phyloP scores from a whole-genome alignment of 2,329 filamentous ascomycete species.

The Monilinia vaccinii-corymbosi region DNA sequence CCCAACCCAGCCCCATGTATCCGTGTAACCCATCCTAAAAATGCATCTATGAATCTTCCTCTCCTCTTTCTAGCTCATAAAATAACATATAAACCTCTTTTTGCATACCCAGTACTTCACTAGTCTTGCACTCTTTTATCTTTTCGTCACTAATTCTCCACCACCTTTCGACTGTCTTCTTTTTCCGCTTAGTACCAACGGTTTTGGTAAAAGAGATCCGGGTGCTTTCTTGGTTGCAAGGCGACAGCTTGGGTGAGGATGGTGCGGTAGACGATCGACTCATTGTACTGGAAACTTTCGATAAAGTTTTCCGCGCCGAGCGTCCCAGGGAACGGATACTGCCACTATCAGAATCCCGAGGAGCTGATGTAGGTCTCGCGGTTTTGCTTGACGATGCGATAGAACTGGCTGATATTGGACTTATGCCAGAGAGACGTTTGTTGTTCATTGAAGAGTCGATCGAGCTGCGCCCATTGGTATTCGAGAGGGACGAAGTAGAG shows the following conservation, averaged over 20 bases:
- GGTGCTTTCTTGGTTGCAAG: neutral
- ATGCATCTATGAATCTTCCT: constrained; percentile 13
- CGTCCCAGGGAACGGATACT: constrained; percentile 49
- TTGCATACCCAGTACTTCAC: constrained; percentile 86
- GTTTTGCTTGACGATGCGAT: constrained; percentile 14
- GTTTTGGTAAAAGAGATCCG: constrained; percentile 12
- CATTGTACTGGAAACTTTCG: constrained; percentile 28
- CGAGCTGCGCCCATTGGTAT: constrained; percentile 14
- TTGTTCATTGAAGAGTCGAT: constrained; percentile 11
- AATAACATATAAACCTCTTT: constrained; percentile 93
- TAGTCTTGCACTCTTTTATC: constrained; percentile 87
- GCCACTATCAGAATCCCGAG: constrained; percentile 38
- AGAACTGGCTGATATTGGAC: constrained; percentile 14
- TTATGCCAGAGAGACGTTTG: constrained; percentile 6
- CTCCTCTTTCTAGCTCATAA: constrained; percentile 62
- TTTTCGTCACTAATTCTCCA: constrained; percentile 98
- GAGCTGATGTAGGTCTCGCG: constrained; percentile 19
- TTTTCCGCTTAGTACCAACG: constrained; percentile 41
- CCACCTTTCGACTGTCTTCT: constrained; percentile 67
- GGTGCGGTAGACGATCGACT: constrained; percentile 13
- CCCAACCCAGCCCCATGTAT: neutral
- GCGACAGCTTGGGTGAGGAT: constrained; percentile 9
- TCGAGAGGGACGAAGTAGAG: constrained; percentile 22
- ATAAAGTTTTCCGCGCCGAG: constrained; percentile 46
- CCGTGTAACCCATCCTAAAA: neutral